Evolutionary conservation across 352 stramenopile genomes (phyloP).

Genomic region (Globisporangium sylvaticum): DNA sequence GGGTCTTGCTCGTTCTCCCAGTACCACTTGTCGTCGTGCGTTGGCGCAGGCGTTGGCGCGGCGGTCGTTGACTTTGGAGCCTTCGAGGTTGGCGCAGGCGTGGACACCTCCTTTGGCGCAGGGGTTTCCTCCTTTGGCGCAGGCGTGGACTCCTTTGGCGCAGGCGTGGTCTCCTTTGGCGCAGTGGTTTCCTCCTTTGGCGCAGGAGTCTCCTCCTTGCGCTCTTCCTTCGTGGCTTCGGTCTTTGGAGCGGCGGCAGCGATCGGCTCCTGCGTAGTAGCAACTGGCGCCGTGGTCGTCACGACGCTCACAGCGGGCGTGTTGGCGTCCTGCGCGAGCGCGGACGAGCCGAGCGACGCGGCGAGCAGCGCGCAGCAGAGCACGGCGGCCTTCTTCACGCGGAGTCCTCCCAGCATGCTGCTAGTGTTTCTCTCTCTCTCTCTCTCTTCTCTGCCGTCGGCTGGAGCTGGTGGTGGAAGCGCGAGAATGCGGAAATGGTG

Average conservation of each 20-base stretch:
- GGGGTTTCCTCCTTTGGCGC: neutral
- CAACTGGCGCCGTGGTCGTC: neutral
- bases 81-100: neutral
- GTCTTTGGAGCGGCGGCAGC: neutral
- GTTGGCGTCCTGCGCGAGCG: slow-evolving; percentile 1
- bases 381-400: slow-evolving; percentile 9
- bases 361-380: slow-evolving; percentile 13
- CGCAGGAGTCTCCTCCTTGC: neutral
- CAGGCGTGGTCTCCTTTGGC: neutral
- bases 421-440: neutral
- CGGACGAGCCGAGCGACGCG: slow-evolving; percentile 5
- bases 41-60: neutral
- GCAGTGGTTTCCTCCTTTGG: neutral
- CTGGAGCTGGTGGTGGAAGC: neutral
- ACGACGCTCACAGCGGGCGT: slow-evolving; percentile 2
- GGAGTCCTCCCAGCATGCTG: slow-evolving; percentile 12
- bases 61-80: neutral
- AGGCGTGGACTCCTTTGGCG: neutral
- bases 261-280: neutral
- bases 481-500: slow-evolving; percentile 15
- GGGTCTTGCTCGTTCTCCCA: slow-evolving; percentile 59
- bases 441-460: slow-evolving; percentile 4
- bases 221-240: no score
- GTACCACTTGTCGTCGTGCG: slow-evolving; percentile 53
- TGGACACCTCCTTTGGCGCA: neutral